Base-by-base conservation (phyloP, 2,329 filamentous ascomycete species). In the Macrophomina phaseolina region DNA sequence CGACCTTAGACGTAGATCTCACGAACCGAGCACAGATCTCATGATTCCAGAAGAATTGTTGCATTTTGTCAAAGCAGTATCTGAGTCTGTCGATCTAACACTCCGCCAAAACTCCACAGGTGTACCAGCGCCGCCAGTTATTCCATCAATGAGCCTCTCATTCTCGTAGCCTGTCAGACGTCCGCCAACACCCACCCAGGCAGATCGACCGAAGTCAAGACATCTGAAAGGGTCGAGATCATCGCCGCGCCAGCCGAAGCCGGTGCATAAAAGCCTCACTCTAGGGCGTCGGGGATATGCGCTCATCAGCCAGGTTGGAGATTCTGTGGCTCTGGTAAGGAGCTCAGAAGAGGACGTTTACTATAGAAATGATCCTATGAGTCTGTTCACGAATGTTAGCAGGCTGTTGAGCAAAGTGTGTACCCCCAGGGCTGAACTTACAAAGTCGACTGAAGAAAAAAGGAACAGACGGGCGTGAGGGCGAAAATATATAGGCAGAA, bases 311-410 rank as follows among this genome's bases (percentile, higher is more conserved):
- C 92, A 93, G 92, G 91, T 89, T 94, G 71, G 71, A 89, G 87
- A 85, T 84, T 93, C 90, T 94, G 91, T 93, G 88, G 91, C 93
- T 97, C 86, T 86, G 91, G 87, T 93, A 87, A 88, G 89, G 88
- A 94, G 90, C 89, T 92, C 90, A 95, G 91, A 92, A 89, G 86
- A 86, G 87, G 91, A 93, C 89, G 89, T 92, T 86, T 90, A 94
- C 93, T 97, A 93, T 94, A 97, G 91, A 97, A 96, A 92, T 92
- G 92, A 94, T 94, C 94, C 91, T 93, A 74, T 77, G 73, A 74
- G 61, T 64, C 45, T 45, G 38, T 42, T 34, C 14, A 40, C 8
- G 6, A 30, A 8, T 42, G 53, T 28, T 58, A 40, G 23, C 52
- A 55, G n/a, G 14, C 16, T 11, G 51, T 23, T 38, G 1, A 32